Conservation (phyloP, 2,329 filamentous ascomycete species). For the Cordyceps fumosorosea region DNA sequence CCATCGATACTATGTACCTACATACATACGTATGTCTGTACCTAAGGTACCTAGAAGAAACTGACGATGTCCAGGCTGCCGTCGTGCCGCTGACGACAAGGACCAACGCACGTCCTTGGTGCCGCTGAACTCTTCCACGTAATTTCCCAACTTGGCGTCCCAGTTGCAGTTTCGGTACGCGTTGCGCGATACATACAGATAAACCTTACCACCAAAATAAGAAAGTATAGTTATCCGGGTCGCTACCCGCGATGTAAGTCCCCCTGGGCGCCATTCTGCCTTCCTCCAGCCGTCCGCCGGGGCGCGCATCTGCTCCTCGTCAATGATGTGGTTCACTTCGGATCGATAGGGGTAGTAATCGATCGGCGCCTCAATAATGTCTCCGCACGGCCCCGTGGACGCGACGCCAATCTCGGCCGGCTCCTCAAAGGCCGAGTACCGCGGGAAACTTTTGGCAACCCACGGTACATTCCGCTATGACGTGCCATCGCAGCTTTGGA, state of each 20-base stretch:
- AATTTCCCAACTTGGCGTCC: conserved; percentile 26
- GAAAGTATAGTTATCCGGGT: conserved; percentile 44
- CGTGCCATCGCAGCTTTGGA: neutral
- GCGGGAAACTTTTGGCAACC: neutral
- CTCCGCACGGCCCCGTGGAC: conserved; percentile 27
- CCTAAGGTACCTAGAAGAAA: no score
- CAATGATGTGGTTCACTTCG: conserved; percentile 32
- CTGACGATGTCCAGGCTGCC: no score
- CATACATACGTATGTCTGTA: no score
- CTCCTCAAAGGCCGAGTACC: conserved; percentile 29
- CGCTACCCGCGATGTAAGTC: conserved; percentile 34
- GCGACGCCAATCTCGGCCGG: conserved; percentile 30
- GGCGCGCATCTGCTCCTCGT: conserved; percentile 28
- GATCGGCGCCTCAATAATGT: conserved; percentile 26
- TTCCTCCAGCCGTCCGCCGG: conserved; percentile 21
- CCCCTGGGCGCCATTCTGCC: conserved; percentile 26
- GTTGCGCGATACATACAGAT: conserved; percentile 30
- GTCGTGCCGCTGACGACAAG: no score
- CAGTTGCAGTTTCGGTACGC: conserved; percentile 33
- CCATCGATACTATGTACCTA: no score
- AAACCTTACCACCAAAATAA: conserved; percentile 29
- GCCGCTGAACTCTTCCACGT: conserved; percentile 32
- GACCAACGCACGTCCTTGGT: no score
- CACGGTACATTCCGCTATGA: no score
- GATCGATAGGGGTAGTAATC: conserved; percentile 30